phyloP scores from a whole-genome alignment of 202 grass and related monocot species.

The Schoenoplectus tabernaemontani region DNA sequence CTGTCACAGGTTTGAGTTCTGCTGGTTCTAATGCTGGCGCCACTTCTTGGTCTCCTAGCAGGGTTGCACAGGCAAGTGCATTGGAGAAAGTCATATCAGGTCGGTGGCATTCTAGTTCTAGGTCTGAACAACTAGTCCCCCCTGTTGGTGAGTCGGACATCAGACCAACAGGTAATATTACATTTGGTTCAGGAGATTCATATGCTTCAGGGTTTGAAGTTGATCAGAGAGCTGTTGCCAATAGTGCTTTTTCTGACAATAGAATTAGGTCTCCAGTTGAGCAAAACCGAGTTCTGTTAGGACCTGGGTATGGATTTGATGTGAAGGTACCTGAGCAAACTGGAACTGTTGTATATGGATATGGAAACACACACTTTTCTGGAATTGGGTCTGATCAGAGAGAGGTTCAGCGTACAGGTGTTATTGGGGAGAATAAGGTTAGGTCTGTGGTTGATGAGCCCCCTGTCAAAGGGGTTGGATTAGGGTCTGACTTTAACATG shows the following conservation, averaged over 20 bases:
- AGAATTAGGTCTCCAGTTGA: background rate
- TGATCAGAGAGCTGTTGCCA: background rate
- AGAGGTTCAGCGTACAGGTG: background rate
- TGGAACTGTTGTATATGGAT: background rate
- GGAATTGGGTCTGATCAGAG: slow-evolving; percentile 8
- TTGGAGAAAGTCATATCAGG: slow-evolving; percentile 98
- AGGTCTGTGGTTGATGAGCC: background rate
- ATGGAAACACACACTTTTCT: background rate
- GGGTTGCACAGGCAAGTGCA: slow-evolving; percentile 85
- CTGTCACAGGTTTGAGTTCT: slow-evolving; percentile 12
- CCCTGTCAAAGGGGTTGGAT: slow-evolving; percentile 14
- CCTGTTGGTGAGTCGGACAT: slow-evolving; percentile 10
- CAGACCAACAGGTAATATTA: background rate
- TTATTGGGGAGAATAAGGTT: slow-evolving; percentile 10
- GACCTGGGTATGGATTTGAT: background rate
- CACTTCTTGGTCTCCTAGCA: slow-evolving; percentile 67
- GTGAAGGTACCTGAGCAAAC: slow-evolving; percentile 2
- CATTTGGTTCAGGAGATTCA: background rate
- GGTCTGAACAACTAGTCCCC: slow-evolving; percentile 7
- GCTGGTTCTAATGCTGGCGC: background rate
- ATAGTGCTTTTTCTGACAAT: background rate
- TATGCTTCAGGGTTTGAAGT: background rate
- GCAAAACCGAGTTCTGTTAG: background rate
- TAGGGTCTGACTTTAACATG: background rate
- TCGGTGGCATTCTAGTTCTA: slow-evolving; percentile 51